Evolutionary conservation across 164 flowering plant species (phyloP).

Genomic region (Umbilicus rupestris): DNA sequence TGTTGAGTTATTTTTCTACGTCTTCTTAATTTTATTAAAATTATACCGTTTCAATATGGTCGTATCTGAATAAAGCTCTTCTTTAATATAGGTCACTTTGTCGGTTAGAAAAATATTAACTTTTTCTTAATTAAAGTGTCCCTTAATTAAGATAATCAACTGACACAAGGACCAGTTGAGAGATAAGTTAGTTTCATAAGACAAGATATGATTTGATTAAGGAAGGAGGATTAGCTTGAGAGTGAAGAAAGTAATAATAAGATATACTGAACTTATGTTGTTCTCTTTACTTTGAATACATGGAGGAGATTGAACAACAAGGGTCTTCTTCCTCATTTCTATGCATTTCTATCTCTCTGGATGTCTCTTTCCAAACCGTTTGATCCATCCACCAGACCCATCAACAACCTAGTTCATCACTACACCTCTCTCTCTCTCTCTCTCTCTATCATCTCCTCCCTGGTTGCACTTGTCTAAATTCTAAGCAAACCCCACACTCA

Average conservation of each 20-base stretch:
- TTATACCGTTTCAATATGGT: too few relatives aligned
- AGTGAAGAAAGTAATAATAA: conserved; percentile 36
- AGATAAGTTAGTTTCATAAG: background rate
- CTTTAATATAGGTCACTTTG: too few relatives aligned
- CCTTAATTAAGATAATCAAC: background rate
- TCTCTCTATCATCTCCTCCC: conserved; percentile 7
- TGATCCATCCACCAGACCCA: conserved; percentile 37
- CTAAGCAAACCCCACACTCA: conserved; percentile 59
- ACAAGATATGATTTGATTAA: conserved; percentile 23
- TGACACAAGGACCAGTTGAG: background rate
- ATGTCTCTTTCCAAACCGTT: conserved; percentile 83
- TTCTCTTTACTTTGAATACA: conserved; percentile 16
- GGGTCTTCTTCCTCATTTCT: conserved; percentile 17
- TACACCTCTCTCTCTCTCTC: conserved; percentile 8
- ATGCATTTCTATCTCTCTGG: conserved; percentile 10
- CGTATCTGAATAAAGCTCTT: too few relatives aligned
- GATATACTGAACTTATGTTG: conserved; percentile 8
- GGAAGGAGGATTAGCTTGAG: conserved; percentile 25
- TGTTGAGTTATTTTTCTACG: too few relatives aligned
- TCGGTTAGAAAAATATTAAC: conserved; percentile 21
- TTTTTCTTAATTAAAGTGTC: background rate
- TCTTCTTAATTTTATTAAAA: too few relatives aligned
- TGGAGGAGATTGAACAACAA: conserved; percentile 49
- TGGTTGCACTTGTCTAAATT: conserved; percentile 19
- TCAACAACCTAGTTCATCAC: conserved; percentile 33